Evolutionary conservation across 1,284 basidiomycete species (phyloP).

Genomic region (Apiotrichum domesticum): DNA sequence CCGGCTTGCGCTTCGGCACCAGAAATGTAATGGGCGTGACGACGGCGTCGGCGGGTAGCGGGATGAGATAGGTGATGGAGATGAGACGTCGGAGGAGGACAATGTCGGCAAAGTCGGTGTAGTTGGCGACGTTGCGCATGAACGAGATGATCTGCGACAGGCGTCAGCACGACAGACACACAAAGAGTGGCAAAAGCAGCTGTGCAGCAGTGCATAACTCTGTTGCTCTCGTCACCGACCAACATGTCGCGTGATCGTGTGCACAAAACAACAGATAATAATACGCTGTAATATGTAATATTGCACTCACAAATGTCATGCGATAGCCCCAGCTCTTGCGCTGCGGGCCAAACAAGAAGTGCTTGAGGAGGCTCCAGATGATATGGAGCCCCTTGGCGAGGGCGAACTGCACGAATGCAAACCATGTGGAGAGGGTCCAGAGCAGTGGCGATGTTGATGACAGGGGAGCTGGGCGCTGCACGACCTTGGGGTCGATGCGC

Average conservation of each 20-base stretch:
- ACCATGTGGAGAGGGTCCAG: constrained; percentile 40
- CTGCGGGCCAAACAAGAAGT: constrained; percentile 39
- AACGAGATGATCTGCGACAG: constrained; percentile 46
- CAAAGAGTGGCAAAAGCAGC: not conserved
- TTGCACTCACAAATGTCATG: constrained; percentile 38
- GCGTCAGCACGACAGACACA: not conserved
- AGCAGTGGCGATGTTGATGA: constrained; percentile 30
- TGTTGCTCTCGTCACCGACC: too few species aligned
- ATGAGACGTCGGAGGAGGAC: constrained; percentile 75
- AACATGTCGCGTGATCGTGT: not conserved
- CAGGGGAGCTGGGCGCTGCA: constrained; percentile 34
- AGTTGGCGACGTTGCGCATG: constrained; percentile 76
- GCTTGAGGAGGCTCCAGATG: constrained; percentile 34
- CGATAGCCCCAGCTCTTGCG: constrained; percentile 47
- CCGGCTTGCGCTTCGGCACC: constrained; percentile 72
- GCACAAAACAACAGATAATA: not conserved
- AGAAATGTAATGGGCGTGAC: constrained; percentile 91
- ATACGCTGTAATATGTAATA: too few species aligned
- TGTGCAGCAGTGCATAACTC: too few species aligned
- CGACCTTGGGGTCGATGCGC: constrained; percentile 35
- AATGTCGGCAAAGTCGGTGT: constrained; percentile 80
- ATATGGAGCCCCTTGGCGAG: constrained; percentile 41
- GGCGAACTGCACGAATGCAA: constrained; percentile 36
- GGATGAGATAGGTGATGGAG: constrained; percentile 72
- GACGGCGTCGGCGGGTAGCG: constrained; percentile 85